Base-by-base conservation (phyloP, 306 rosid genomes). In the Pachyrhizus erosus region DNA sequence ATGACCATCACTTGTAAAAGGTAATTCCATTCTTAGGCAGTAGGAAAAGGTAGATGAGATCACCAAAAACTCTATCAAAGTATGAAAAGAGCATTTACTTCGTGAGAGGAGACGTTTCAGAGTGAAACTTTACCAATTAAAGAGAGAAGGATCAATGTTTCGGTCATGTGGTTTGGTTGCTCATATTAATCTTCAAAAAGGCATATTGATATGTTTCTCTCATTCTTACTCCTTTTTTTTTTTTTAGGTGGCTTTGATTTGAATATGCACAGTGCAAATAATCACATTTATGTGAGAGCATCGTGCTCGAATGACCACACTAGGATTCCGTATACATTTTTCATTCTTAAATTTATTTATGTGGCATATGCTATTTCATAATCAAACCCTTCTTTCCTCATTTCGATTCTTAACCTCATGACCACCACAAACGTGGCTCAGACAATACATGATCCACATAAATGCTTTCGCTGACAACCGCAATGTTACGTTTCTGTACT, bases 121-220 rank as follows among this genome's bases (percentile, higher is more conserved):
- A 73, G 23, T 72, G 87, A 70, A 57, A 27, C 76, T 76, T 85
- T 83, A 29, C 88, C 82, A 39, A 67, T 58, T 80, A 60, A 60
- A 69, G 84, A 72, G 71, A 48, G 75, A 83, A 75, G 67, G 75
- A 76, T 80, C 64, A 45, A 60, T 77, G 75, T 67, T 77, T n/a
- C 64, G 81, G 82, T 83, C 86, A 80, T 85, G 84, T 68, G 87
- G 17, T 77, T 83, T 85, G 91, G 82, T 86, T 88, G 85, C 84
- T 83, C 83, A 18, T 52, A 23, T 83, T 83, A 1, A 80, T 80
- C 84, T 83, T 79, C 84, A 24, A 76, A 83, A 80, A 71, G 82
- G 76, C 72, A 60, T 37, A 49, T 23, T 64, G 23, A 76, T 80
- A 3, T 43, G 0, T 76, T 51, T 80, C 21, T 43, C 49, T 83